Base-by-base conservation (phyloP, 75 land plant species). In the Isoetes taiwanensis region DNA sequence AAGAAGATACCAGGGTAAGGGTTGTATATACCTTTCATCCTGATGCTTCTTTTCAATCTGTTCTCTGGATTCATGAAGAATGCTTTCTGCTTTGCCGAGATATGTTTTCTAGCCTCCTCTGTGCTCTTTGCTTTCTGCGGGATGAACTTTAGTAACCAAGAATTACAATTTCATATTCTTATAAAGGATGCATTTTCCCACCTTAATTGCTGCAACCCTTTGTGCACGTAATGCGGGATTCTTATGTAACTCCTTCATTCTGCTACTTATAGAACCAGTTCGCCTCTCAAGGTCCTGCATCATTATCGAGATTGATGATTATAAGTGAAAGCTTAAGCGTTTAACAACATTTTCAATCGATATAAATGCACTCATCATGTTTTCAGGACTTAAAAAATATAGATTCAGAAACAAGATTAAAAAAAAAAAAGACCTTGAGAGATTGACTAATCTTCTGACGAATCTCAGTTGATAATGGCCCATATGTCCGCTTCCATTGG, bases 11-110 rank as follows among this genome's bases (percentile, higher is more conserved):
- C n/a, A n/a, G n/a, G n/a, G n/a, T n/a, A n/a, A n/a, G n/a, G n/a
- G n/a, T n/a, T n/a, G n/a, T n/a, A n/a, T n/a, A n/a, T n/a, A 87
- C 97, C 94, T 83, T 72, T 80, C 89, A 91, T 83, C 28, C 79
- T 33, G 46, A 86, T 60, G 63, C 97, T 84, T 59, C 85, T 73
- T 64, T 74, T 74, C 29, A 55, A 59, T 21, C 97, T 87, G 53
- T 91, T 91, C 24, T 78, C 89, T 50, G 97, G 97, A 56, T 91
- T 59, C 62, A 62, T 59, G 54, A 91, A 91, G 65, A 76, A 91
- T 0, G 64, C 69, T 61, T 73, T 84, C 65, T 78, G 43, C 41
- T 77, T 57, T 57, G 86, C 80, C 35, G 96, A 84, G 28, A 77
- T 76, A 32, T 60, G 77, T 38, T 70, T 71, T 56, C 86, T 83